Evolutionary conservation across 768 basidiomycete genomes (phyloP), one percentile per base, ranked within the genome.

Genomic region (Paxillus involutus): DNA sequence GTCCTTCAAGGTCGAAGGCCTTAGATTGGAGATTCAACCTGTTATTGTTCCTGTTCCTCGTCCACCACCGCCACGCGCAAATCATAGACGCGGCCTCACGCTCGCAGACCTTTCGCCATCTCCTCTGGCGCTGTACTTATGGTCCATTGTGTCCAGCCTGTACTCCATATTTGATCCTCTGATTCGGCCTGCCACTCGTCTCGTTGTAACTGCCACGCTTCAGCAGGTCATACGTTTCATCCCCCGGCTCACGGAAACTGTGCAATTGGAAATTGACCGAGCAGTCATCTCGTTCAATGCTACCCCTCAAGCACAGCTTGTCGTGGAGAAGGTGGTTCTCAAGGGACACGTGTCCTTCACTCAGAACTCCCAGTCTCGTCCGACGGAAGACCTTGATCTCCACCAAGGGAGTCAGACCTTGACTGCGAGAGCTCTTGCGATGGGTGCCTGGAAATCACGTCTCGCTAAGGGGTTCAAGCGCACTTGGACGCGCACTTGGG

Each of bases 401-500:
- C 50, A 57, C 55, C 55, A 58, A 6, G 51, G 52, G 35, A 52
- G 44, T 17, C 60, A 61, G 36, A 52, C 29, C 1, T 51, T 67
- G 41, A 69, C 47, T 60, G 72, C 63, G 51, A 79, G 58, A 79
- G 82, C 57, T 13, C 65, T 71, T 21, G 69, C 69, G 2, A 77
- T 87, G 68, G 78, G 79, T 4, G 79, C 81, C n/a, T 88, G 83
- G 86, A 84, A 80, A 58, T 79, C 77, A 32, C 79, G 84, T 29
- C 67, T 89, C 50, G 76, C 75, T 35, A 78, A 77, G 45, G 84
- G 88, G 55, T 73, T 88, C 47, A 77, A 75, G 44, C 75, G 89
- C 52, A 81, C 88, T 24, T 80, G 87, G 75, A 82, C 85, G 47
- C 77, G 81, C 50, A 87, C 87, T 40, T 83, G 88, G 75, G 84